Base-by-base conservation (phyloP, 164 flowering plant genomes). In the Stephania yunnanensis region DNA sequence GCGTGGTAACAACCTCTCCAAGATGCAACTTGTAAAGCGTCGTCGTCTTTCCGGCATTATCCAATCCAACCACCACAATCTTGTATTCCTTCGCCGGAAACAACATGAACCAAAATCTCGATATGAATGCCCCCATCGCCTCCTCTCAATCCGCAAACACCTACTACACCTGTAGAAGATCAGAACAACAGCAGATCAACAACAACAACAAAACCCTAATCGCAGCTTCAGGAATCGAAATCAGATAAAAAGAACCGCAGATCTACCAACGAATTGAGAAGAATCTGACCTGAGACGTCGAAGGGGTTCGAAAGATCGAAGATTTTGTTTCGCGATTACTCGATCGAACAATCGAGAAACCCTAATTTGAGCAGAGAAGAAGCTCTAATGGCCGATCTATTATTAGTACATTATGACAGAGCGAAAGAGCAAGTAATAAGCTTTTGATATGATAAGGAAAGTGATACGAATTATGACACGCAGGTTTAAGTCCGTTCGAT, bases 81-180 rank as follows among this genome's bases (percentile, higher is more conserved):
- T 95, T 95, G 75, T 93, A 95, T 84, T 95, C 99, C 82, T 93
- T 95, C 5, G 97, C 98, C 6, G 99, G 99, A 75, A 93, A 95
- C 86, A 91, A 46, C 96, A 89, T 91, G 81, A 93, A 95, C 99
- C 98, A 96, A 65, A 96, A 87, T 83, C 76, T 92, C 44, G 99
- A 93, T 69, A 91, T 75, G 17, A 92, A 78, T 0, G 86, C 94
- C 45, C 97, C 97, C 97, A 93, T 93, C 79, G 69, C 74, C 46
- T 13, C 58, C 45, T 19, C 5, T 69, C 68, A 55, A 70, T 58
- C 73, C 44, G 25, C 20, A 74, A 8, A 31, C 1, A 74, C 20
- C 17, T 1, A 50, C 9, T 2, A 5, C n/a, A 65, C 5, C 66
- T 3, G 19, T 61, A 61, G 9, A n/a, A 61, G 9, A n/a, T 6